phyloP scores from a whole-genome alignment of 1,139 yeast species.

The Geotrichum armillariae region DNA sequence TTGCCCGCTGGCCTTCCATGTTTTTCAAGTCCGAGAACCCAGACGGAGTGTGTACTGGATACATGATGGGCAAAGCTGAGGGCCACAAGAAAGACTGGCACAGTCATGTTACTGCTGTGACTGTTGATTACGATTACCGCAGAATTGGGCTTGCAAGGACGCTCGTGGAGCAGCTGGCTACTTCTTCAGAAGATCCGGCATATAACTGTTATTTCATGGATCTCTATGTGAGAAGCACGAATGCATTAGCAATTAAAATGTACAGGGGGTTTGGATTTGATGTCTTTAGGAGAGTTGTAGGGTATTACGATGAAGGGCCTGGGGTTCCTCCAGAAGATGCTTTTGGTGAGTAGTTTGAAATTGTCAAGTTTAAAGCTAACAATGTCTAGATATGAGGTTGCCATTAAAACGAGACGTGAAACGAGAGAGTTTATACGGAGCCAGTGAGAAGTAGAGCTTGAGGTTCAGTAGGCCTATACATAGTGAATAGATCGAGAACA shows the following conservation, averaged over 20 bases:
- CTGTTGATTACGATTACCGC: slow-evolving; percentile 79
- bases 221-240: slow-evolving; percentile 85
- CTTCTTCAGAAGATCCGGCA: slow-evolving; percentile 57
- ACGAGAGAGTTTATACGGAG: slow-evolving; percentile 31
- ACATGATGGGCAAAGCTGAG: slow-evolving; percentile 94
- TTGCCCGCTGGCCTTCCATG: slow-evolving; percentile 83
- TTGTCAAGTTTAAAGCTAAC: background rate
- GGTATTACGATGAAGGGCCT: slow-evolving; percentile 67
- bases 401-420: slow-evolving; percentile 56
- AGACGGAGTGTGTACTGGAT: slow-evolving; percentile 35
- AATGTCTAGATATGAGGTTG: slow-evolving; percentile 42
- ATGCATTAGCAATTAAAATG: slow-evolving; percentile 71
- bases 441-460: slow-evolving; percentile 19
- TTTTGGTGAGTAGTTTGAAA: slow-evolving; percentile 61
- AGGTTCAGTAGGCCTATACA: too few relatives aligned
- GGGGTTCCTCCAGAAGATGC: slow-evolving; percentile 72
- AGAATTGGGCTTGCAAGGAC: slow-evolving; percentile 77
- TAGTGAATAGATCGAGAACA: too few relatives aligned
- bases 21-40: slow-evolving; percentile 71
- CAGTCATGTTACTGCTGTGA: slow-evolving; percentile 94
- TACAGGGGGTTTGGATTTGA: slow-evolving; percentile 86
- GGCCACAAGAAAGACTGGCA: slow-evolving; percentile 89
- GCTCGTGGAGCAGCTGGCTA: slow-evolving; percentile 71
- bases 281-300: slow-evolving; percentile 84
- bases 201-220: slow-evolving; percentile 79